Evolutionary conservation across 2,329 filamentous ascomycete species (phyloP), one percentile per base, ranked within the genome.

Genomic region (Myriosclerotinia scirpicola): DNA sequence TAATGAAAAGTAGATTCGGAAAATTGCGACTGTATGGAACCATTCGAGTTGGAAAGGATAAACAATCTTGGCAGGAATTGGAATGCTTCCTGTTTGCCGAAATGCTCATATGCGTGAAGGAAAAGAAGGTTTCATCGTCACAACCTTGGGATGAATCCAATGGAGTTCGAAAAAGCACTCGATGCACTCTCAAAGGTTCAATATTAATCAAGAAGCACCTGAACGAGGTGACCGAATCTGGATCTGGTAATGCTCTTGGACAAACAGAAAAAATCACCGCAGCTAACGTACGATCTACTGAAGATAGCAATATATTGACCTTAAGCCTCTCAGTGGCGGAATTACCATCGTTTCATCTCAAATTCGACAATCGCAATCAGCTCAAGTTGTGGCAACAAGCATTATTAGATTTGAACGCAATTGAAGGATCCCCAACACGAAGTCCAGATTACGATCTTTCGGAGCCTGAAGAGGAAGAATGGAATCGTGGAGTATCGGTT

Each of bases 101-200:
- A 80, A 99, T 99, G 95, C 90, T 99, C 73, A 99, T 99, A 71
- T 99, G 95, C 76, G 93, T 99, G 69, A 99, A 98, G 79, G 95
- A 98, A 80, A 98, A 97, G 85, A 97, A 93, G 80, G 72, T 82
- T 50, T 73, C 78, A 56, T 76, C 74, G 69, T 82, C 84, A 50
- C 84, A 86, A 62, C 86, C 91, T 71, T 93, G 91, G 85, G 89
- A 87, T 61, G 86, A 86, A 64, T 80, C 80, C 22, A 81, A 82
- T 5, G 76, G 82, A 0, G 84, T 83, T 30, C 84, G 84, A 66
- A 93, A 90, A 77, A 82, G 85, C 12, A 87, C 87, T 3, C 87
- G 91, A 70, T 97, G 90, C 81, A 96, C 93, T 0, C 82, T 99
- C 53, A 99, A 99, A 80, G 95, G 95, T 22, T 98, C 95, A 0